These are phyloP conservation scores for Phytophthora ramorum DNA, from an alignment of 352 stramenopile genomes.

Conservation along the genomic window DNA sequence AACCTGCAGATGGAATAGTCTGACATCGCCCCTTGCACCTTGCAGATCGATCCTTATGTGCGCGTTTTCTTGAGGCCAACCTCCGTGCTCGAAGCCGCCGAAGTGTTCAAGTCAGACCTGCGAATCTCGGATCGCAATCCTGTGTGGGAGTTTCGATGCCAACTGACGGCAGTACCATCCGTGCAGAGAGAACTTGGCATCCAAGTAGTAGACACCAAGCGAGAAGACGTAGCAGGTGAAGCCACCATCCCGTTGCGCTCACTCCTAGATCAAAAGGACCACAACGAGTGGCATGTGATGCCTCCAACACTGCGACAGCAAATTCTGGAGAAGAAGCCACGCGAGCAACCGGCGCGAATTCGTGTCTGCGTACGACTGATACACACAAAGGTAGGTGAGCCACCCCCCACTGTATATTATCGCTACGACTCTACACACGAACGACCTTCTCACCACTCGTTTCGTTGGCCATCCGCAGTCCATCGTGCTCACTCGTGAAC, in stretches of 20 bases:
- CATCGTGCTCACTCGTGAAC: conserved; percentile 59
- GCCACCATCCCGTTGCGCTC: conserved; percentile 48
- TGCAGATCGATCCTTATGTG: conserved; percentile 66
- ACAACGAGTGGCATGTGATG: conserved; percentile 63
- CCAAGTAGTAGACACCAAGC: conserved; percentile 62
- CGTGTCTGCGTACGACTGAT: conserved; percentile 46
- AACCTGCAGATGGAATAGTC: neutral
- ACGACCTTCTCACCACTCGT: conserved; percentile 1
- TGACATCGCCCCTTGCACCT: neutral
- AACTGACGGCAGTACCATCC: conserved; percentile 44
- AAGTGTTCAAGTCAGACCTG: conserved; percentile 40
- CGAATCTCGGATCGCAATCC: conserved; percentile 56
- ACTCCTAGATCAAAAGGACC: conserved; percentile 67
- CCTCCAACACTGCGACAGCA: conserved; percentile 70
- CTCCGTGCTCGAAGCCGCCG: conserved; percentile 5
- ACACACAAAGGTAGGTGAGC: conserved; percentile 60
- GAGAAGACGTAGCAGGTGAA: conserved; percentile 59
- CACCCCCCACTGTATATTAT: conserved; percentile 9
- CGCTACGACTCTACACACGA: conserved; percentile 2
- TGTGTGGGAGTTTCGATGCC: conserved; percentile 46
- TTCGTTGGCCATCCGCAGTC: conserved; percentile 37
- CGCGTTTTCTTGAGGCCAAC: conserved; percentile 45
- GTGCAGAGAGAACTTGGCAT: conserved; percentile 50
- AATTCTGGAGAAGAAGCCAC: conserved; percentile 50
- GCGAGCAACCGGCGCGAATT: conserved; percentile 46